Conservation (phyloP, 495 filamentous ascomycete genomes). For the Lasiosphaeria miniovina region DNA sequence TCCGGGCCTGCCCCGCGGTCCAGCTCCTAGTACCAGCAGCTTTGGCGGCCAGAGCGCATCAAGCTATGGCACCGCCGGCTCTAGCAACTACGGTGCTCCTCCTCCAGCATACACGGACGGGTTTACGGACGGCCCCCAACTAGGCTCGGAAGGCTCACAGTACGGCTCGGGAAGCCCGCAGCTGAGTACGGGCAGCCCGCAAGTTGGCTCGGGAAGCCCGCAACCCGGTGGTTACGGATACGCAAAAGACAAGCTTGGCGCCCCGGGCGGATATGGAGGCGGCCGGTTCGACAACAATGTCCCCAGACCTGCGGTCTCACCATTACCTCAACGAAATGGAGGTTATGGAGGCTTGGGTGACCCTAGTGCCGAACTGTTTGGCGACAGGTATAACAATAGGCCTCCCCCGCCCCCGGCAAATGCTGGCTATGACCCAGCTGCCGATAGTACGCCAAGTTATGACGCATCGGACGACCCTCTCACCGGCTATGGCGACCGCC, state of each 20-base stretch:
- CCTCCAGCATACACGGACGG: constrained; percentile 18
- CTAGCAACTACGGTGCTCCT: constrained; percentile 26
- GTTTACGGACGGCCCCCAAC: background rate
- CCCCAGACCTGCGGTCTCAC: background rate
- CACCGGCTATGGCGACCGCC: constrained; percentile 61
- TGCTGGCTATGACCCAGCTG: background rate
- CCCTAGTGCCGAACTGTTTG: constrained; percentile 48
- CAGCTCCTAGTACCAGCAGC: constrained; percentile 10
- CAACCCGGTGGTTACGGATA: constrained; percentile 40
- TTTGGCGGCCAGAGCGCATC: background rate
- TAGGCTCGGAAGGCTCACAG: background rate
- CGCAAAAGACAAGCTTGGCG: constrained; percentile 58
- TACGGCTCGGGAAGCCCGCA: constrained; percentile 11
- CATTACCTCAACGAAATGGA: constrained; percentile 47
- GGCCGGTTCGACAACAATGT: constrained; percentile 52
- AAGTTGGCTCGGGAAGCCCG: constrained; percentile 1
- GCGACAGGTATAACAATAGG: constrained; percentile 1
- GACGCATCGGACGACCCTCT: constrained; percentile 35
- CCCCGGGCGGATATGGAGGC: constrained; percentile 61
- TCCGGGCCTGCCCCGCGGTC: constrained; percentile 20
- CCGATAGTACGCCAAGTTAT: background rate
- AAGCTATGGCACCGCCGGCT: background rate
- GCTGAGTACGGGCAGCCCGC: constrained; percentile 1
- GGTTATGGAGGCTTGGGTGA: constrained; percentile 72
- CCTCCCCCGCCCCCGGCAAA: background rate